Evolutionary conservation across 352 stramenopile genomes (phyloP).

Genomic region (Globisporangium carolinianum): DNA sequence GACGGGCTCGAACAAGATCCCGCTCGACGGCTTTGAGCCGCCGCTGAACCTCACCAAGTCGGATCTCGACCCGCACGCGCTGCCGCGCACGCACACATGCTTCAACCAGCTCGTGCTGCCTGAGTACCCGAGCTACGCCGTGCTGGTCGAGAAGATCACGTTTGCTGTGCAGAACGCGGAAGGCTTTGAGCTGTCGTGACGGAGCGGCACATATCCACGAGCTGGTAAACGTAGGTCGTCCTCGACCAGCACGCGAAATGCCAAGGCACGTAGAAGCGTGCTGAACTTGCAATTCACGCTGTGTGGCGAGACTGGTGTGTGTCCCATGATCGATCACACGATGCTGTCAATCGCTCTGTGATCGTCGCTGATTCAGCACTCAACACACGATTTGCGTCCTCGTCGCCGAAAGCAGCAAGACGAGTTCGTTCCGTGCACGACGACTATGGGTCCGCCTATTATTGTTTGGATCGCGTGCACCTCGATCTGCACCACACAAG

Average conservation of each 20-base stretch:
- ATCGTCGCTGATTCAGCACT: too few species aligned
- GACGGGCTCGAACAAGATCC: slow-evolving; percentile 79
- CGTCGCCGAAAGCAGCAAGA: too few species aligned
- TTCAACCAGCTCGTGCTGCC: slow-evolving; percentile 88
- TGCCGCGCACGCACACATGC: slow-evolving; percentile 78
- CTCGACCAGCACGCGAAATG: not conserved
- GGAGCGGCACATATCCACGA: not conserved
- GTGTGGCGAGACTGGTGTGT: too few species aligned
- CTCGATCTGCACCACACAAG: slow-evolving; percentile 15
- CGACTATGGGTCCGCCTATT: too few species aligned
- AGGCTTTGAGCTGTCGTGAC: slow-evolving; percentile 72
- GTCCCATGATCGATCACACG: too few species aligned
- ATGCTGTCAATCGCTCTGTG: too few species aligned
- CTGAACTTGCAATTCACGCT: too few species aligned
- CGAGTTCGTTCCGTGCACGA: too few species aligned
- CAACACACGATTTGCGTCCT: too few species aligned
- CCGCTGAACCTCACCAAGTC: slow-evolving; percentile 82
- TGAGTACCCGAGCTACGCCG: slow-evolving; percentile 61
- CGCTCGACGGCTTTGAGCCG: slow-evolving; percentile 82
- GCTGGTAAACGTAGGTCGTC: not conserved
- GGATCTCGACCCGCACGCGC: slow-evolving; percentile 52
- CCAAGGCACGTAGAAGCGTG: too few species aligned
- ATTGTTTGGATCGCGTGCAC: too few species aligned
- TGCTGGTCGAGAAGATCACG: slow-evolving; percentile 61
- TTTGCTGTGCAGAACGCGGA: slow-evolving; percentile 78